Evolutionary conservation across 257 asterid species (phyloP).

Genomic region (Nicotiana tomentosiformis): DNA sequence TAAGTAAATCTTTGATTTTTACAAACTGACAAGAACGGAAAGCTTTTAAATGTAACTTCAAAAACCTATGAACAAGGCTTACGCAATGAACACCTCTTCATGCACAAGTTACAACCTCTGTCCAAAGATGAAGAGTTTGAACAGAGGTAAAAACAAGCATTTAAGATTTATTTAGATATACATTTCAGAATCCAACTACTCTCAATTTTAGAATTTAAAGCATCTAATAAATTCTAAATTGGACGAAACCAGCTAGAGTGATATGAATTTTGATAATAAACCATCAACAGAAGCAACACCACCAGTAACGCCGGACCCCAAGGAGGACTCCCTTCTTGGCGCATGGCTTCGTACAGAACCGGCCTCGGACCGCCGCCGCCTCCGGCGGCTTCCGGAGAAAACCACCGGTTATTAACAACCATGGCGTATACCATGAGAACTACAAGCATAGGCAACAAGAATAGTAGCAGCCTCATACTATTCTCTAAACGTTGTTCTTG

Average conservation of each 20-base stretch:
- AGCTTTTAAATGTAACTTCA: too few species aligned
- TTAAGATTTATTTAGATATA: too few species aligned
- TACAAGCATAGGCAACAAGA: slow-evolving; percentile 38
- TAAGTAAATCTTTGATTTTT: too few species aligned
- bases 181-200: too few species aligned
- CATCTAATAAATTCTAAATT: too few species aligned
- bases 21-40: too few species aligned
- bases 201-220: too few species aligned
- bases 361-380: slow-evolving; percentile 22
- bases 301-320: not conserved
- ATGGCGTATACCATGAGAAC: slow-evolving; percentile 20
- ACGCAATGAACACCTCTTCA: too few species aligned
- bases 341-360: not conserved
- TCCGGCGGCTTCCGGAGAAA: slow-evolving; percentile 14
- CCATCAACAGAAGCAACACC: not conserved
- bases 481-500: slow-evolving; percentile 30
- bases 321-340: not conserved
- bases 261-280: not conserved
- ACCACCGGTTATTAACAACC: slow-evolving; percentile 33
- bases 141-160: too few species aligned
- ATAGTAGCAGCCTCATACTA: slow-evolving; percentile 31
- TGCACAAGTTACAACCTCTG: too few species aligned
- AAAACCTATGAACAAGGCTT: too few species aligned
- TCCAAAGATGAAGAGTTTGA: too few species aligned
- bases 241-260: not conserved